Base-by-base conservation (phyloP, 768 basidiomycete genomes). In the Tricholoma hemisulphureum region DNA sequence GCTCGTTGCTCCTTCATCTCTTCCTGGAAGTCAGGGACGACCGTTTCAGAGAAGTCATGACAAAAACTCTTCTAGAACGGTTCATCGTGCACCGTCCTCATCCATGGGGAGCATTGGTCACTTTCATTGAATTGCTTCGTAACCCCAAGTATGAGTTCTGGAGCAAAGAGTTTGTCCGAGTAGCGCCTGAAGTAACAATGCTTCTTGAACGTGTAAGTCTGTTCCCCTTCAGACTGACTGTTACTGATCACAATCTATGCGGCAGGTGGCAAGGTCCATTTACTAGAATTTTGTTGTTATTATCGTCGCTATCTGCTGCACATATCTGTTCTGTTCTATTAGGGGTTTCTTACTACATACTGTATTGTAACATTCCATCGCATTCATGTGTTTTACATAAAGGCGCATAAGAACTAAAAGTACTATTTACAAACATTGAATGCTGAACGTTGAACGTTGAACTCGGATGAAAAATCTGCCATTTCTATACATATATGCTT, bases 81-180 rank as follows among this genome's bases (percentile, higher is more conserved):
- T 91, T 97, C 75, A 85, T 98, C 58, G 94, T 94, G 31, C 89
- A 93, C 69, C 87, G 94, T 26, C 97, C 97, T 49, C 95, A 98
- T 65, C 95, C 97, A 24, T 98, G 95, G 94, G 95, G 96, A 57
- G 86, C 94, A 24, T 74, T 96, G 63, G 88, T 93, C 63, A 93
- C 94, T 4, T 96, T 97, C 74, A 94, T 96, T 65, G 93, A 96
- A 73, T 75, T 97, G 61, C 86, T 98, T 52, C 87, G 92, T 61
- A 95, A 95, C 72, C 83, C 85, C 56, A 91, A 88, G 74, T 94
- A 93, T 65, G 89, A 91, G 57, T 94, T 94, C 79, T 93, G 91
- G 90, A 88, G 79, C 80, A 91, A 89, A 70, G 86, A 88, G 60
- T 94, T 93, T 67, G 83, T 92, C 65, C 87, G 85, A 63, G 83